Conservation (phyloP, 371 early-diverging fungal species). For the Mortierella sp. region DNA sequence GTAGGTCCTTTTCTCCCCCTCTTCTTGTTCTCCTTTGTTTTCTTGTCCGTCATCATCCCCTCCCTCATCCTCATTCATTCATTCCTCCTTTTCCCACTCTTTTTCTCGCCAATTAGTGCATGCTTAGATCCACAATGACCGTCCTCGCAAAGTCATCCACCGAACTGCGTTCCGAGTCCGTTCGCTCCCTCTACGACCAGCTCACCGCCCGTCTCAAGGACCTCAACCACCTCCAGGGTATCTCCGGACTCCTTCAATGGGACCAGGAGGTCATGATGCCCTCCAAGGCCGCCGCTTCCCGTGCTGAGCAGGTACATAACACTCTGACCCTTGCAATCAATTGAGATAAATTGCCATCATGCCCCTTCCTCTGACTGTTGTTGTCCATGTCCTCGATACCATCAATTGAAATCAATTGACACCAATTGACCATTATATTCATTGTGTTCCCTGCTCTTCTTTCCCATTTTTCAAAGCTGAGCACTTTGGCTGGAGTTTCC, state of each 20-base stretch:
- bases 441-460: background rate
- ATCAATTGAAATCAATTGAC: background rate
- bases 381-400: background rate
- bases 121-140: slow-evolving; percentile 51
- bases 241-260: slow-evolving; percentile 37
- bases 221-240: slow-evolving; percentile 24
- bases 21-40: background rate
- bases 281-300: slow-evolving; percentile 38
- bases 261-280: slow-evolving; percentile 61
- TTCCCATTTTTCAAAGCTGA: slow-evolving; percentile 14
- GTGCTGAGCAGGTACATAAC: slow-evolving; percentile 36
- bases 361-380: no score
- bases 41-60: background rate
- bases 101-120: slow-evolving; percentile 20
- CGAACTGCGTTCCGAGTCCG: slow-evolving; percentile 42
- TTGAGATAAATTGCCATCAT: background rate
- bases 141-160: slow-evolving; percentile 45
- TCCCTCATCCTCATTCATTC: slow-evolving; percentile 13
- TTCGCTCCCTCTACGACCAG: slow-evolving; percentile 50
- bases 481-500: slow-evolving; percentile 43
- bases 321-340: background rate
- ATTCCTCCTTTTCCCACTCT: background rate
- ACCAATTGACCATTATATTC: background rate
- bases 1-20: slow-evolving; percentile 16
- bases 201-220: slow-evolving; percentile 38